These are phyloP conservation scores for cucumber (Cucumis sativus) DNA, from an alignment of 306 rosid genomes.

Conservation along the genomic window Cucumber_9930_V3 NC_026656.2:20755001-20755500, in stretches of 20 bases:
- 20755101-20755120: not conserved
- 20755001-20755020: not conserved
- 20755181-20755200: not conserved
- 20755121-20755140: not conserved
- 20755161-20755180: not conserved
- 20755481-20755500: not conserved
- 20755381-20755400: not conserved
- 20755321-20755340: not conserved
- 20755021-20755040: not conserved
- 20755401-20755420: no score
- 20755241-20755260: not conserved
- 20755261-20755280: not conserved
- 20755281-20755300: not conserved
- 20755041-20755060: not conserved
- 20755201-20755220: no score
- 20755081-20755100: not conserved
- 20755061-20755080: not conserved
- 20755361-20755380: not conserved
- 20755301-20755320: not conserved
- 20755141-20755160: not conserved
- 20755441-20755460: not conserved
- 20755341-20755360: not conserved
- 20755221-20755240: not conserved
- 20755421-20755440: no score
- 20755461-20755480: not conserved